Conservation (phyloP, 306 rosid species). For the Canavalia gladiata region DNA sequence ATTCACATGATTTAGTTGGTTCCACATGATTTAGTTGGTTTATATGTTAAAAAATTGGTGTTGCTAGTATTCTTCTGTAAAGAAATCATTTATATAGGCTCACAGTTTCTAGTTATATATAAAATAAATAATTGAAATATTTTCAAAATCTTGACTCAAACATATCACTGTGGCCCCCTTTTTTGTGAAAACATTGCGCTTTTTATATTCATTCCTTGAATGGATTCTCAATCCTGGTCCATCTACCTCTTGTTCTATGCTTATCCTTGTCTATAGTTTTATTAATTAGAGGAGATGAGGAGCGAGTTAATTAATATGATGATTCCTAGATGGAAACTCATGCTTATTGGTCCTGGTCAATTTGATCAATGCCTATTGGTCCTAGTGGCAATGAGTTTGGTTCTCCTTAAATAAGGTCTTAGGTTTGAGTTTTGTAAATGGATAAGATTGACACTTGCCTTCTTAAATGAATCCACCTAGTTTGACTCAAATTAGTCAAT, state of each 20-base stretch:
- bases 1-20: neutral
- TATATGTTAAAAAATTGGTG: no score
- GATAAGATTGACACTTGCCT: neutral
- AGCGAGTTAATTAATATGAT: neutral
- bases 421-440: neutral
- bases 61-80: neutral
- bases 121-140: neutral
- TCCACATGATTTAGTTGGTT: neutral
- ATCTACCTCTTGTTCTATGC: neutral
- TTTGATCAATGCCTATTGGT: neutral
- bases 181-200: neutral
- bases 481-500: neutral
- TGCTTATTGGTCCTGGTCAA: neutral
- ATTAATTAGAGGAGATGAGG: neutral
- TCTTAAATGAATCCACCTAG: neutral
- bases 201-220: neutral
- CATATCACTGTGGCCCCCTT: neutral
- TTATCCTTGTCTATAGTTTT: neutral
- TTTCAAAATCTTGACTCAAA: neutral
- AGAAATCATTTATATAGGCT: neutral
- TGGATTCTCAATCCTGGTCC: neutral
- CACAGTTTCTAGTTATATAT: constrained; percentile 5
- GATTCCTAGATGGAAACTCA: neutral
- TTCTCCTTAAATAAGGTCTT: neutral
- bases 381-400: neutral